Evolutionary conservation across 495 filamentous ascomycete genomes (phyloP).

Genomic region (Cercophora samala): DNA sequence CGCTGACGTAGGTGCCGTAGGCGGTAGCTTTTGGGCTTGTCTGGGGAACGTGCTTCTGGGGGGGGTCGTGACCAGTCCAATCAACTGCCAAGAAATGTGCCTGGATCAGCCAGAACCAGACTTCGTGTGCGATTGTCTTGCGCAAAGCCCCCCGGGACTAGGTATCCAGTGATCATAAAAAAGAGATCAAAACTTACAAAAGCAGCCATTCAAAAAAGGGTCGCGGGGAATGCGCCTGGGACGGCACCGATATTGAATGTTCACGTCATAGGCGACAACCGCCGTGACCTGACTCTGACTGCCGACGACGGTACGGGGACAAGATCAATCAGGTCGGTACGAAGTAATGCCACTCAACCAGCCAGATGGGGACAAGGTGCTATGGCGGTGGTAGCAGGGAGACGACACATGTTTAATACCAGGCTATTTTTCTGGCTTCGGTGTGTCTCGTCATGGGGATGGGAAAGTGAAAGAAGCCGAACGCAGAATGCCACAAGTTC

Average conservation of each 20-base stretch:
- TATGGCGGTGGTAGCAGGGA: neutral
- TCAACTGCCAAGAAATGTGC: neutral
- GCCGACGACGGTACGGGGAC: neutral
- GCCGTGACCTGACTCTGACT: neutral
- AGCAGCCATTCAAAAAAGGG: conserved; percentile 43
- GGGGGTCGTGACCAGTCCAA: neutral
- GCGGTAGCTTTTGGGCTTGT: conserved; percentile 1
- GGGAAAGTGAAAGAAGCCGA: neutral
- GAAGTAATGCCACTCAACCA: neutral
- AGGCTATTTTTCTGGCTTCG: neutral
- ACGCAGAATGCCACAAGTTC: neutral
- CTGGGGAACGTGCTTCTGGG: neutral
- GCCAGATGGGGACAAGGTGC: neutral
- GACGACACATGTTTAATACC: neutral
- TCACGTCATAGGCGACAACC: conserved; percentile 21
- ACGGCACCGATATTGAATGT: conserved; percentile 12
- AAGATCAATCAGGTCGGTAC: too few relatives aligned
- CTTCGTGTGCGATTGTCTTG: neutral
- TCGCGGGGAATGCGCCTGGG: conserved; percentile 6
- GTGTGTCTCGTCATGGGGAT: neutral
- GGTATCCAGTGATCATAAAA: neutral
- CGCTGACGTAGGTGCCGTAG: conserved; percentile 10
- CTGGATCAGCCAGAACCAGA: neutral
- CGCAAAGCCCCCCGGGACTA: neutral
- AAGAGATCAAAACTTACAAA: conserved; percentile 40